A percentile compares a stretch with the other conserved stretches of the same genome.
Conservation (phyloP, 192 early-diverging fungal species). For the Linnemannia exigua region DNA sequence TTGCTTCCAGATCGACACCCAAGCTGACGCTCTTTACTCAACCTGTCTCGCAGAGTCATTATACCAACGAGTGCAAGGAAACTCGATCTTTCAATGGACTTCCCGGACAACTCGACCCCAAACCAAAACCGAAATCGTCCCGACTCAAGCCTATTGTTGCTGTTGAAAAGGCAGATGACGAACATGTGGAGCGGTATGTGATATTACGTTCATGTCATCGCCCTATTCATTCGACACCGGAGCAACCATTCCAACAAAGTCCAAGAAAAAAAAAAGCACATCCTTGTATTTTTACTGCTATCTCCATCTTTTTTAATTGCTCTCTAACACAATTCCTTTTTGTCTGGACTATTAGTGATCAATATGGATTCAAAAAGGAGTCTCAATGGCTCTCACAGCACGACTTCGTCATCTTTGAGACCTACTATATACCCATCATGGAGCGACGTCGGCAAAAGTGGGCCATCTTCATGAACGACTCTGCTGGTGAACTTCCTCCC, state of each 20-base stretch:
- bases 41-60: constrained; percentile 24
- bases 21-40: constrained; percentile 46
- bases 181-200: constrained; percentile 50
- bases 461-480: constrained; percentile 62
- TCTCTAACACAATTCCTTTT: not conserved
- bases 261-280: constrained; percentile 4
- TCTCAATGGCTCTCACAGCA: constrained; percentile 64
- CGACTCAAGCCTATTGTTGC: constrained; percentile 44
- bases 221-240: not conserved
- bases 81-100: constrained; percentile 51
- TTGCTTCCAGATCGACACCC: constrained; percentile 47
- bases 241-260: not conserved
- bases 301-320: not conserved
- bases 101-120: constrained; percentile 39
- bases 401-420: constrained; percentile 66
- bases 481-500: constrained; percentile 59
- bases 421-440: constrained; percentile 61
- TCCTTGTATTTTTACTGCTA: constrained; percentile 14
- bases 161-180: constrained; percentile 37
- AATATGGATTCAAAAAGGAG: constrained; percentile 69
- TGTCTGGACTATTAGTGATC: constrained; percentile 60
- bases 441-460: constrained; percentile 63
- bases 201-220: constrained; percentile 2
- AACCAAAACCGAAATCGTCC: constrained; percentile 49
- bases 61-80: constrained; percentile 49